Conservation (phyloP, 2,329 filamentous ascomycete species). For the Colletotrichum nymphaeae region DNA sequence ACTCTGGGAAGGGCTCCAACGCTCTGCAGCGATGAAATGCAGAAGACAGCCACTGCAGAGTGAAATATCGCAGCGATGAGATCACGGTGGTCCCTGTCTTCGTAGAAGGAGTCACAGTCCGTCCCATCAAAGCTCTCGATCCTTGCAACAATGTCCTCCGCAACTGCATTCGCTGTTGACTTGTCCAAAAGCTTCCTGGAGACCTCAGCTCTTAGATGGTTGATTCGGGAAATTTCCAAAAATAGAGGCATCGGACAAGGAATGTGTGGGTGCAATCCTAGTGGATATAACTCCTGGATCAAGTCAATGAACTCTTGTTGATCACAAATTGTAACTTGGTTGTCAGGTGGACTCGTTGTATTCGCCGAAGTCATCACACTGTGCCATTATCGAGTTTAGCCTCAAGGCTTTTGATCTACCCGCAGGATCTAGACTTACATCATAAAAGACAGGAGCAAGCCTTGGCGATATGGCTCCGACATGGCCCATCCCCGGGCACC, state of each 20-base stretch:
- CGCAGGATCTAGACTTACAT: not conserved
- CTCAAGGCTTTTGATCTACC: not conserved
- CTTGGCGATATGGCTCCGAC: not conserved
- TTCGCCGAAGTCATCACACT: constrained; percentile 48
- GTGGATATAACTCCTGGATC: constrained; percentile 39
- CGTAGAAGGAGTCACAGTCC: constrained; percentile 43
- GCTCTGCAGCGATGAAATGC: constrained; percentile 49
- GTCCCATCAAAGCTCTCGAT: constrained; percentile 44
- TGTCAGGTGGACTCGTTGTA: constrained; percentile 48
- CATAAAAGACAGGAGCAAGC: constrained; percentile 9
- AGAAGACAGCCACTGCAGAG: constrained; percentile 47
- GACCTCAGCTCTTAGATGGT: constrained; percentile 45
- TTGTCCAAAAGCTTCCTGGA: constrained; percentile 18
- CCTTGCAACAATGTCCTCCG: constrained; percentile 27
- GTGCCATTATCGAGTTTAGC: not conserved
- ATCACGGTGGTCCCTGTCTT: constrained; percentile 38
- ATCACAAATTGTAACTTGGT: constrained; percentile 40
- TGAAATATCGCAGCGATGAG: constrained; percentile 46
- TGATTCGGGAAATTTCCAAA: constrained; percentile 47
- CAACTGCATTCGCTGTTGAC: constrained; percentile 18
- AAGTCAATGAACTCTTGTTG: constrained; percentile 43
- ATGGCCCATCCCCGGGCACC: constrained; percentile 11
- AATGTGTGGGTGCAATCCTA: constrained; percentile 39
- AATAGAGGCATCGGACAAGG: constrained; percentile 47
- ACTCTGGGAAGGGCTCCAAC: constrained; percentile 42